phyloP scores from a whole-genome alignment of 1,284 basidiomycete genomes.

The Marasmius fiardii region DNA sequence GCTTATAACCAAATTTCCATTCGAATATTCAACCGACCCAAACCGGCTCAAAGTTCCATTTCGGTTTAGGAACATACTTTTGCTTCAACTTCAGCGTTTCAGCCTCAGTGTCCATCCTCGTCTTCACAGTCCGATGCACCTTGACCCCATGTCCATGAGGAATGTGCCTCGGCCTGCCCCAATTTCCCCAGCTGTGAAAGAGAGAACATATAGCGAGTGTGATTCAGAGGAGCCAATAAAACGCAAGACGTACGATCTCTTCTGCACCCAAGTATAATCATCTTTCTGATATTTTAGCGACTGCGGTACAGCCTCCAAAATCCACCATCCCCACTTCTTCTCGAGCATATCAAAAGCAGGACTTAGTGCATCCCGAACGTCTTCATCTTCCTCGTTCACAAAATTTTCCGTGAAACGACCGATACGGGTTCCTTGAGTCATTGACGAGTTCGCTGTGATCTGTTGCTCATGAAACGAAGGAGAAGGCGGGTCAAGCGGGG shows the following conservation, averaged over 20 bases:
- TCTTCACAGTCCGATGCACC: slow-evolving; percentile 47
- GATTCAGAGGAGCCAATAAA: not conserved
- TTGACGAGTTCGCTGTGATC: slow-evolving; percentile 30
- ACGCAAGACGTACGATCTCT: not conserved
- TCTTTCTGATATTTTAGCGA: slow-evolving; percentile 33
- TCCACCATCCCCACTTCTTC: slow-evolving; percentile 46
- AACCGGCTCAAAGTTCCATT: slow-evolving; percentile 31
- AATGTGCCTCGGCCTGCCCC: slow-evolving; percentile 41
- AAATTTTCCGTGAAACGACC: slow-evolving; percentile 1
- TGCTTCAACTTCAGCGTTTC: slow-evolving; percentile 13
- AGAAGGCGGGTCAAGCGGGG: too few species aligned
- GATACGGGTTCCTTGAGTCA: slow-evolving; percentile 9
- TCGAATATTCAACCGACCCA: slow-evolving; percentile 39
- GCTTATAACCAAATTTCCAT: too few species aligned
- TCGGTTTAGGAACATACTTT: slow-evolving; percentile 43
- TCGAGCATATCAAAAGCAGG: slow-evolving; percentile 51
- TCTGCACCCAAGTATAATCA: slow-evolving; percentile 29
- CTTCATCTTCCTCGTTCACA: slow-evolving; percentile 43
- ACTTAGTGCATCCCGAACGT: slow-evolving; percentile 46
- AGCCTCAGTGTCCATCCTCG: slow-evolving; percentile 39
- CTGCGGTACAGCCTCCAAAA: slow-evolving; percentile 46
- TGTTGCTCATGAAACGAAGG: slow-evolving; percentile 22
- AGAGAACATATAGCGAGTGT: too few species aligned
- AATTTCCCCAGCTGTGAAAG: slow-evolving; percentile 31
- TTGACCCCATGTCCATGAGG: slow-evolving; percentile 34